These are phyloP conservation scores for Solanum sparsipilum DNA, from an alignment of 257 asterid genomes.

Conservation along the genomic window DNA sequence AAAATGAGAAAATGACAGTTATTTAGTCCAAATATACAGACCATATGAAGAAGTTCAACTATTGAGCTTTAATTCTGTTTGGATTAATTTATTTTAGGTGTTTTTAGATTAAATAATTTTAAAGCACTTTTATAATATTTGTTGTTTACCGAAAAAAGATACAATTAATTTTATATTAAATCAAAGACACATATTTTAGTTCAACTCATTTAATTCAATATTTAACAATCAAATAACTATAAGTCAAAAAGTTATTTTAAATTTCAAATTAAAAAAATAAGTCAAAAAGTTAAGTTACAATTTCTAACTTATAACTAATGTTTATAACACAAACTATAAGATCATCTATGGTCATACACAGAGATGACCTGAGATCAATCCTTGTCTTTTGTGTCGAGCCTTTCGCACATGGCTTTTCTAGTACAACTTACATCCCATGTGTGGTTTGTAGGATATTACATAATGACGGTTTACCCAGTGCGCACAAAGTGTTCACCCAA, in stretches of 20 bases:
- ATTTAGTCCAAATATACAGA: background rate
- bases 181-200: background rate
- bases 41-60: background rate
- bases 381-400: background rate
- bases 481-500: background rate
- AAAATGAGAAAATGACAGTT: background rate
- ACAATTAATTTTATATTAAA: too few species aligned
- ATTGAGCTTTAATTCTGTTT: too few species aligned
- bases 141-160: too few species aligned
- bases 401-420: background rate
- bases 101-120: too few species aligned
- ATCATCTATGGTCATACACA: background rate
- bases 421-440: background rate
- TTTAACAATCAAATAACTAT: background rate
- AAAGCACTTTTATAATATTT: too few species aligned
- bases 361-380: background rate
- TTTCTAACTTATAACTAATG: background rate
- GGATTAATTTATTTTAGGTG: too few species aligned
- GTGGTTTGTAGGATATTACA: background rate
- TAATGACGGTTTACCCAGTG: background rate
- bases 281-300: too few species aligned
- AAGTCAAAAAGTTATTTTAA: too few species aligned
- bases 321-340: background rate
- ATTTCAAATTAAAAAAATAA: too few species aligned
- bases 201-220: background rate